Percentiles rank a stretch among this genome's conserved stretches.
Evolutionary conservation across 352 stramenopile genomes (phyloP).

Genomic region (Thalassiosira sp.): DNA sequence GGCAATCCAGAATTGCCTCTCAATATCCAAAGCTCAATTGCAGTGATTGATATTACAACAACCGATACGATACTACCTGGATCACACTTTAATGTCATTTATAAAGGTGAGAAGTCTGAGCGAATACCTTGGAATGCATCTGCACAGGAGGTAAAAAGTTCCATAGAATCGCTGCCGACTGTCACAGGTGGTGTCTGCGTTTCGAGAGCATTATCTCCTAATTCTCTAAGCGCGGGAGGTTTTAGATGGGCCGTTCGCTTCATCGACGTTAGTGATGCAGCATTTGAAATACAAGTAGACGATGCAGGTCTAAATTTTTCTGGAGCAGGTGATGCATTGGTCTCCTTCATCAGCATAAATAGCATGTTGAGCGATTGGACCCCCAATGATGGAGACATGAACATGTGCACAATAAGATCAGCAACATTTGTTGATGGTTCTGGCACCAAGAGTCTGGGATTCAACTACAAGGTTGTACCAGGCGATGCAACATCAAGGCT

Average conservation of each 20-base stretch:
- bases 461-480: constrained; percentile 48
- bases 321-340: constrained; percentile 8
- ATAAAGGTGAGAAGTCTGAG: constrained; percentile 35
- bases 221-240: constrained; percentile 10
- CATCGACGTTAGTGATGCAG: constrained; percentile 17
- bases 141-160: constrained; percentile 25
- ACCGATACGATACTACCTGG: constrained; percentile 23
- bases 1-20: constrained; percentile 47
- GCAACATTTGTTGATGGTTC: constrained; percentile 52
- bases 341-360: constrained; percentile 8
- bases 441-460: constrained; percentile 44
- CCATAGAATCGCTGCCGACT: constrained; percentile 27
- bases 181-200: constrained; percentile 38
- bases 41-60: constrained; percentile 34
- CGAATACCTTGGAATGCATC: constrained; percentile 46
- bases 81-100: constrained; percentile 46
- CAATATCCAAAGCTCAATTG: constrained; percentile 35
- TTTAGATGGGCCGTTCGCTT: constrained; percentile 48
- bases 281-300: constrained; percentile 16
- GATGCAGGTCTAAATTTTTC: constrained; percentile 27
- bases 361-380: constrained; percentile 17
- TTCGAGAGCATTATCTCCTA: constrained; percentile 29
- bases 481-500: constrained; percentile 44
- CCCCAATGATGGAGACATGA: constrained; percentile 21
- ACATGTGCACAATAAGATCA: constrained; percentile 44